A percentile compares a stretch with the other conserved stretches of the same genome.
Evolutionary conservation across 257 asterid genomes (phyloP).

Genomic region (Penstemon newberryi): DNA sequence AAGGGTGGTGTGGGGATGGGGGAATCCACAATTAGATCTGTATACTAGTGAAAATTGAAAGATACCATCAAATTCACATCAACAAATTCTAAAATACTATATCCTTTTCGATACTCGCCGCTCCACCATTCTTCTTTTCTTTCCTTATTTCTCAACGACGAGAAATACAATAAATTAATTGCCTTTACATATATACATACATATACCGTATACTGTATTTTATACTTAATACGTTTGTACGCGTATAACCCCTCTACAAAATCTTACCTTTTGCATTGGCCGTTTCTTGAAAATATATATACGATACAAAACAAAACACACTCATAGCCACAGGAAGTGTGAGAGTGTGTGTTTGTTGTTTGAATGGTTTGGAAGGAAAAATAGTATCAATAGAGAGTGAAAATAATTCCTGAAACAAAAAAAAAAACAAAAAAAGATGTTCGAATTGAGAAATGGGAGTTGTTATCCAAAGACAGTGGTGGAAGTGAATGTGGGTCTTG

Average conservation of each 20-base stretch:
- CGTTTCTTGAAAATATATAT: not conserved
- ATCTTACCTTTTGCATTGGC: constrained; percentile 21
- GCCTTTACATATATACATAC: not conserved
- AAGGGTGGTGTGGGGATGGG: constrained; percentile 21
- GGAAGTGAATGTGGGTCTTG: constrained; percentile 66
- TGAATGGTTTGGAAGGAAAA: constrained; percentile 21
- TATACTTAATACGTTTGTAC: not conserved
- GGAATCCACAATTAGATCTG: constrained; percentile 40
- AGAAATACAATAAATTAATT: not conserved
- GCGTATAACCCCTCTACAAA: constrained; percentile 19
- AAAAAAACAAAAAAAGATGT: constrained; percentile 34
- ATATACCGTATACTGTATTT: not conserved
- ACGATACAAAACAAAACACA: not conserved
- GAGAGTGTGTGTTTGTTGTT: constrained; percentile 23
- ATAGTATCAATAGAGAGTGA: not conserved
- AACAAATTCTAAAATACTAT: constrained; percentile 18
- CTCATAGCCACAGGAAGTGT: constrained; percentile 15
- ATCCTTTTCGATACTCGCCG: constrained; percentile 32
- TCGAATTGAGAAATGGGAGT: constrained; percentile 55
- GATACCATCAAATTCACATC: constrained; percentile 3
- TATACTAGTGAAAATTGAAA: constrained; percentile 26
- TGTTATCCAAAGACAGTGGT: constrained; percentile 62
- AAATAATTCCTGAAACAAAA: no score
- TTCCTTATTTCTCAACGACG: constrained; percentile 24
- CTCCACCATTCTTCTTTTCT: constrained; percentile 17